Base-by-base conservation (phyloP, 495 filamentous ascomycete species). In the Aspergillus olivimuriae region DNA sequence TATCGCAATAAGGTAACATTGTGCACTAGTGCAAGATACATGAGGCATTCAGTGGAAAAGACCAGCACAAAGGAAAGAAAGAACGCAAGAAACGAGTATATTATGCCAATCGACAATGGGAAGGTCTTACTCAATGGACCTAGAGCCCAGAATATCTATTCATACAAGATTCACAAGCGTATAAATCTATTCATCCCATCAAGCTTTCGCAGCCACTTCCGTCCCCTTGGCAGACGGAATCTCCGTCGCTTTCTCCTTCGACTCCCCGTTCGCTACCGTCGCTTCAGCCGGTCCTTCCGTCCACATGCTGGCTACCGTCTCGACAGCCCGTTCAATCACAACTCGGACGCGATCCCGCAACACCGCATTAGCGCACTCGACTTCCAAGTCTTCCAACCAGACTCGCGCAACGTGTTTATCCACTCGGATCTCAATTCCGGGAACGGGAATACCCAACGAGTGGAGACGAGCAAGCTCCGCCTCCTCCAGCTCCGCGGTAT, bases 261-360 rank as follows among this genome's bases (percentile, higher is more conserved):
- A 30, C 2, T 50, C 47, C 5, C 50, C 55, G 41, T 58, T 58
- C 19, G 47, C 41, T 20, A 34, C 33, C 26, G 41, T 23, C 31
- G 43, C 43, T 15, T 45, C 46, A 18, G 58, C 47, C 3, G 60
- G 60, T 14, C 44, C 61, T 33, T 62, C 56, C 15, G 65, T 55
- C 80, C 80, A 83, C 51, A 96, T 68, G 22, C 85, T 86, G 41
- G 87, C 86, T 4, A 89, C 83, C 12, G 87, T 86, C 70, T 95
- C 92, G n/a, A 94, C 81, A 2, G 86, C 89, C 50, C 92, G 69
- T 60, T 97, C 92, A 20, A 96, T 86, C 15, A 97, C 87, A 2
- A 86, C 86, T 50, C 83, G 77, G 5, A 98, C 84, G 35, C 92
- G 68, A 57, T 94, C 87, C 44, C 75, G 75, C 57, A 94, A 71